Conservation (phyloP, 768 basidiomycete species). For the Suillus plorans region DNA sequence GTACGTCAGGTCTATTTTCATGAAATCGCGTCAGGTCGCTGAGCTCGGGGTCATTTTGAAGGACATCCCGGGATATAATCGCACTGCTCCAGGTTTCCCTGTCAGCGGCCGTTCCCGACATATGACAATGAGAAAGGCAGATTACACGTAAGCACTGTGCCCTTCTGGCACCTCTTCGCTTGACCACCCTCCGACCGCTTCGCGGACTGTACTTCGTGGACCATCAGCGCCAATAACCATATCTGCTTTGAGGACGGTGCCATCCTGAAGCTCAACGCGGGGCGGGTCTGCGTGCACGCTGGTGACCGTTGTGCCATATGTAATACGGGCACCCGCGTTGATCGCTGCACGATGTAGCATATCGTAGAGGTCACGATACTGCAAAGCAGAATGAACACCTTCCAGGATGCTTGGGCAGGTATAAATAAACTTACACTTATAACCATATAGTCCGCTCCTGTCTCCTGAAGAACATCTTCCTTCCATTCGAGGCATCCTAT, state of each 20-base stretch:
- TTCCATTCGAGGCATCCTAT: constrained; percentile 50
- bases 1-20: constrained; percentile 22
- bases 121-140: constrained; percentile 9
- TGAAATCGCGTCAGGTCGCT: constrained; percentile 27
- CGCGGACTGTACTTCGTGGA: constrained; percentile 41
- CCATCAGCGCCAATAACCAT: constrained; percentile 67
- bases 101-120: constrained; percentile 4
- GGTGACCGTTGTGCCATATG: constrained; percentile 41
- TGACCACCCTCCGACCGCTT: constrained; percentile 35
- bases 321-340: constrained; percentile 50
- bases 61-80: constrained; percentile 39
- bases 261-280: constrained; percentile 38
- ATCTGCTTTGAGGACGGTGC: constrained; percentile 48
- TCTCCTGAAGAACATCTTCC: constrained; percentile 48
- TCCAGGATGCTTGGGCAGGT: background rate
- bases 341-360: constrained; percentile 48
- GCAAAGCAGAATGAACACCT: constrained; percentile 9
- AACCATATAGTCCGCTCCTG: constrained; percentile 53
- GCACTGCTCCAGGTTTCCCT: constrained; percentile 30
- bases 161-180: constrained; percentile 27
- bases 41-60: constrained; percentile 46
- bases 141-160: constrained; percentile 46
- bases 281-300: constrained; percentile 33
- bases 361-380: constrained; percentile 56
- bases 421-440: constrained; percentile 39